Evolutionary conservation across 805 yeast genomes (phyloP), one percentile per base, ranked within the genome.

Genomic region (Saccharomycopsis vini): DNA sequence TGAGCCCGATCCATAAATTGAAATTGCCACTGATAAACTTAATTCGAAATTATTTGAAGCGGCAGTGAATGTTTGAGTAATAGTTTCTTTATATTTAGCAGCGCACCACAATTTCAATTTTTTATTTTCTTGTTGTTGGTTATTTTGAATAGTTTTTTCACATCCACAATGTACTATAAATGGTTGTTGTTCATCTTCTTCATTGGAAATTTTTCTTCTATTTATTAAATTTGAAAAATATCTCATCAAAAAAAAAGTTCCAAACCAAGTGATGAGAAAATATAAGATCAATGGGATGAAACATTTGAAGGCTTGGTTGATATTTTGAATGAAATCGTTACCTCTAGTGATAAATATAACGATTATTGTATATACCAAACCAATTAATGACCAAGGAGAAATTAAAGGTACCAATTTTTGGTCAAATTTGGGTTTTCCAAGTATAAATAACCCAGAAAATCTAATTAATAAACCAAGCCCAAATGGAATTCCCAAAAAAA

Each of bases 41-140:
- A 75, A 60, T 54, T 75, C 80, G 51, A 75, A 75, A 54, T 75
- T 75, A 54, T 75, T 75, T 4, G 77, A 70, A 1, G 79, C 72
- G 12, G 79, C 77, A 3, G 79, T 72, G 52, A 75, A 75, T 9
- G 73, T 61, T 49, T 75, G 81, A 13, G 79, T 71, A 28, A 67
- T 58, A 4, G 68, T 66, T 26, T 62, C 60, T 5, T 58, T 51
- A 53, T 72, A 75, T 34, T 51, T 55, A 5, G 73, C 72, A 34
- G 60, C 50, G 50, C 74, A 68, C 22, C 56, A 51, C 10, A 36
- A 44, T 26, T 44, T 50, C 57, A 63, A 60, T 44, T 53, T 56
- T 9, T 30, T 31, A 18, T 39, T 6, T 32, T 38, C 30, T 50
- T 39, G 43, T 46, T 33, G 54, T 54, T 24, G 44, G 43, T 31